Evolutionary conservation across 2,329 filamentous ascomycete species (phyloP).

Genomic region (Pseudogymnoascus sp.): DNA sequence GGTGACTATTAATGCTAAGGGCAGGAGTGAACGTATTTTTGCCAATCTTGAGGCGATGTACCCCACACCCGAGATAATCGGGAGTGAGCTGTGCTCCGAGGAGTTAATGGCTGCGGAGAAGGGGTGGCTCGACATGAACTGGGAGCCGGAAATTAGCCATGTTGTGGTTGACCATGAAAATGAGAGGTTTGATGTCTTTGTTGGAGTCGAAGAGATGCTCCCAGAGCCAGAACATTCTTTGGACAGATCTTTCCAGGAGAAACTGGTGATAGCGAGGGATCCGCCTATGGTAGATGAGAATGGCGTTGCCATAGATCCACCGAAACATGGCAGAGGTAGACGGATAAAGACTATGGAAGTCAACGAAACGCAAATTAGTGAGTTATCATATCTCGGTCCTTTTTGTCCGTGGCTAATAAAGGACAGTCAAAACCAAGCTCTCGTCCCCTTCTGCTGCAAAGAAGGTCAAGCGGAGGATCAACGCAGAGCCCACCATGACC

Average conservation of each 20-base stretch:
- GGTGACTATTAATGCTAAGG: slow-evolving; percentile 74
- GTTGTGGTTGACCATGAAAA: not conserved
- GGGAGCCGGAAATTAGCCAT: slow-evolving; percentile 33
- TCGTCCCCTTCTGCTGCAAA: slow-evolving; percentile 84
- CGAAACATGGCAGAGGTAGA: slow-evolving; percentile 43
- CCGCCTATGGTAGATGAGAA: slow-evolving; percentile 49
- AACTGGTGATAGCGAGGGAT: slow-evolving; percentile 28
- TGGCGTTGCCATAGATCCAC: slow-evolving; percentile 40
- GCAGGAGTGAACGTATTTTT: slow-evolving; percentile 77
- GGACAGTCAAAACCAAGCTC: slow-evolving; percentile 81
- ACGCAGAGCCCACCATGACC: slow-evolving; percentile 89
- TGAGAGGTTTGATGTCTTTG: slow-evolving; percentile 5
- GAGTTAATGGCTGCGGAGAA: slow-evolving; percentile 73
- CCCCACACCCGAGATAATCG: slow-evolving; percentile 61
- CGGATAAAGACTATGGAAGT: slow-evolving; percentile 77
- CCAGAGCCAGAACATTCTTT: not conserved
- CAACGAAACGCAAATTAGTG: slow-evolving; percentile 88
- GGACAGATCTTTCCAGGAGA: slow-evolving; percentile 22
- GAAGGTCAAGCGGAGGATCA: slow-evolving; percentile 62
- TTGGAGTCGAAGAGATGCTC: not conserved
- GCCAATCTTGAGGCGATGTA: slow-evolving; percentile 82
- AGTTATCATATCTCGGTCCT: slow-evolving; percentile 33
- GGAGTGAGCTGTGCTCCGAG: slow-evolving; percentile 79
- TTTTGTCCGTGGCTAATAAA: slow-evolving; percentile 25
- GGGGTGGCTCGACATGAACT: slow-evolving; percentile 56